A percentile compares a stretch with the other conserved stretches of the same genome.
Conservation (phyloP, 768 basidiomycete genomes). For the Calocera viscosa region DNA sequence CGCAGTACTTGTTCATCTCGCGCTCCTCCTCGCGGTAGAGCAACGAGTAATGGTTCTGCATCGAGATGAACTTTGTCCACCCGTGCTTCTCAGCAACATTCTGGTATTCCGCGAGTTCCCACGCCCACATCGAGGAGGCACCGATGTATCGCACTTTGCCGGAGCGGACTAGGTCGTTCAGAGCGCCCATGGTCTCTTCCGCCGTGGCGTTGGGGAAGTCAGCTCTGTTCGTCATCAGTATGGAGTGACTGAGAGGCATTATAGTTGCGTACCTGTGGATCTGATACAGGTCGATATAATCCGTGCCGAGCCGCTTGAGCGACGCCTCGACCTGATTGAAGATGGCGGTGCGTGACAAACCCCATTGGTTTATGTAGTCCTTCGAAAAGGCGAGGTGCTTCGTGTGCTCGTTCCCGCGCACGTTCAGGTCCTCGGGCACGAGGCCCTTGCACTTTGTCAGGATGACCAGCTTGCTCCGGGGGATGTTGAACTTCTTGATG, state of each 20-base stretch:
- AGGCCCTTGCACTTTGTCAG: constrained; percentile 44
- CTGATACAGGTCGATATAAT: constrained; percentile 38
- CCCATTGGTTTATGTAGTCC: constrained; percentile 21
- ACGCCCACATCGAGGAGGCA: constrained; percentile 34
- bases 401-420: constrained; percentile 2
- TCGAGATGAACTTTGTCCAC: constrained; percentile 18
- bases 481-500: constrained; percentile 51
- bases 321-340: constrained; percentile 35
- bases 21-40: constrained; percentile 20
- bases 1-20: constrained; percentile 17
- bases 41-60: constrained; percentile 19
- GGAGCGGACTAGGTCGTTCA: constrained; percentile 40
- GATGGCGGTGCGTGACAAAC: constrained; percentile 24
- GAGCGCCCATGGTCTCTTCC: constrained; percentile 39
- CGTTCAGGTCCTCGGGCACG: background rate
- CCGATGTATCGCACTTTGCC: constrained; percentile 40
- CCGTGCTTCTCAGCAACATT: constrained; percentile 13
- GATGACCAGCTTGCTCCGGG: constrained; percentile 64
- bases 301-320: constrained; percentile 33
- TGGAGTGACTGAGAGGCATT: too few species aligned
- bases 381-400: constrained; percentile 14
- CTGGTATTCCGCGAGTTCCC: constrained; percentile 27
- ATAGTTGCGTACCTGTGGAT: too few species aligned
- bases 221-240: too few species aligned
- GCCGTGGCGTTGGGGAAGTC: constrained; percentile 33